These are phyloP conservation scores for Ailanthus altissimus DNA, from an alignment of 345 rosid genomes.

Conservation along the genomic window DNA sequence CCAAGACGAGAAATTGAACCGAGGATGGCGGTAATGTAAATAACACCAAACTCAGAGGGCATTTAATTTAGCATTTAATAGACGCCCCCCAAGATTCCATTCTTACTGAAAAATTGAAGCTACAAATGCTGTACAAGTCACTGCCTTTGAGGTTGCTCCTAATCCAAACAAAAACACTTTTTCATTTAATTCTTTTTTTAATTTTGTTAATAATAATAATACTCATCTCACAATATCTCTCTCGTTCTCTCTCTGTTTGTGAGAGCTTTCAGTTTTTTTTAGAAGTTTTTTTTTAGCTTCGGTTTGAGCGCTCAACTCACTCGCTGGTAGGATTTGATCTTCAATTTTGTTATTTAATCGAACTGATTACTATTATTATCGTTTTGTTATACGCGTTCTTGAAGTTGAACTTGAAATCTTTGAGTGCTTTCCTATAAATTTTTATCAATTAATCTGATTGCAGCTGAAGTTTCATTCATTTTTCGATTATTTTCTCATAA, in stretches of 20 bases:
- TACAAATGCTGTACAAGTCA: constrained; percentile 20
- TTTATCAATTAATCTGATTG: background rate
- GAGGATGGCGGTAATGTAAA: constrained; percentile 23
- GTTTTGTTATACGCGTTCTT: constrained; percentile 1
- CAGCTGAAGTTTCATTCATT: background rate
- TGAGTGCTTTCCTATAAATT: background rate
- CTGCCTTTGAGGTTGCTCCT: constrained; percentile 5
- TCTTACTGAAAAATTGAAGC: constrained; percentile 30
- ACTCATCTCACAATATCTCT: background rate
- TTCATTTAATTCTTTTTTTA: constrained; percentile 9
- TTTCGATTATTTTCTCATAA: background rate
- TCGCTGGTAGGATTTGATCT: constrained; percentile 32
- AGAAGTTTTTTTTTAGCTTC: constrained; percentile 15
- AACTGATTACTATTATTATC: constrained; percentile 18
- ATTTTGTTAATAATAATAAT: constrained; percentile 6
- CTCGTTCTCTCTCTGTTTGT: background rate
- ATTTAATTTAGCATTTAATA: background rate
- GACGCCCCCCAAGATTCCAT: constrained; percentile 35
- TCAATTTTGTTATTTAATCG: background rate
- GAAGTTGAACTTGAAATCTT: background rate
- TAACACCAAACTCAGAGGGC: constrained; percentile 4
- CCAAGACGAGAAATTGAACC: constrained; percentile 9
- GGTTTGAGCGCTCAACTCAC: constrained; percentile 21
- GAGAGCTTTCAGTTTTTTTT: background rate
- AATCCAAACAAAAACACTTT: constrained; percentile 31